Percentiles rank a stretch among this genome's conserved stretches.
Evolutionary conservation across 2,329 filamentous ascomycete genomes (phyloP).

Genomic region (Lomentospora prolificans): DNA sequence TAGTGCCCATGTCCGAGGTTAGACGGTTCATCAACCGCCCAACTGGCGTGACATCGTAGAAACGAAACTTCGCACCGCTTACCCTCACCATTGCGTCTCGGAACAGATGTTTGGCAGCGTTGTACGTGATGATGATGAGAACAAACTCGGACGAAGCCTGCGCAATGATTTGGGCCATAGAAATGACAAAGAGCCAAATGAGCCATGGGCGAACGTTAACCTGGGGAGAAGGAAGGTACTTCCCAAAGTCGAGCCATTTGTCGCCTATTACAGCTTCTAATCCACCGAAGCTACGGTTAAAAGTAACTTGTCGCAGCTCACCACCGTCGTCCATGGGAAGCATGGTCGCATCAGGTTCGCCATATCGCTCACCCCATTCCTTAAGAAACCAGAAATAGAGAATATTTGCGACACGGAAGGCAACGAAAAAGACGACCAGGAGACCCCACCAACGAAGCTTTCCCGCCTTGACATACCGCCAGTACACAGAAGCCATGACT

Average conservation of each 20-base stretch:
- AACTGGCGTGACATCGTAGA: slow-evolving; percentile 83
- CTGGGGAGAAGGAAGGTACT: slow-evolving; percentile 32
- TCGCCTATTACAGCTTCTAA: background rate
- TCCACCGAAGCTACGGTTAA: background rate
- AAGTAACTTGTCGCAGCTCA: background rate
- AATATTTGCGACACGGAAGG: slow-evolving; percentile 56
- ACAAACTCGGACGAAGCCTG: slow-evolving; percentile 54
- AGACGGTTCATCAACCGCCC: slow-evolving; percentile 87
- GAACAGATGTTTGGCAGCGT: slow-evolving; percentile 68
- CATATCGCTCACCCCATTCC: slow-evolving; percentile 73
- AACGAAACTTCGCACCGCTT: slow-evolving; percentile 73
- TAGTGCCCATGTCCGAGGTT: slow-evolving; percentile 79
- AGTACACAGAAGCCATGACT: slow-evolving; percentile 68
- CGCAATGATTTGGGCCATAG: slow-evolving; percentile 46
- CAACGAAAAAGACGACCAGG: slow-evolving; percentile 50
- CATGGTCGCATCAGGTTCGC: slow-evolving; percentile 10
- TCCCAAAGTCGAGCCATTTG: slow-evolving; percentile 4
- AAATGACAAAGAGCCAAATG: slow-evolving; percentile 57
- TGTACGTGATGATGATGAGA: slow-evolving; percentile 69
- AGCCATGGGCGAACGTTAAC: slow-evolving; percentile 67
- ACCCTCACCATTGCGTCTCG: slow-evolving; percentile 61
- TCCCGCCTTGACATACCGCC: slow-evolving; percentile 76
- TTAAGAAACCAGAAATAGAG: slow-evolving; percentile 74
- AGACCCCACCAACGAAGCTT: slow-evolving; percentile 62
- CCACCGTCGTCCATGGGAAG: background rate